Evolutionary conservation across 2,329 filamentous ascomycete genomes (phyloP).

Genomic region (Cyphellophora europaea): DNA sequence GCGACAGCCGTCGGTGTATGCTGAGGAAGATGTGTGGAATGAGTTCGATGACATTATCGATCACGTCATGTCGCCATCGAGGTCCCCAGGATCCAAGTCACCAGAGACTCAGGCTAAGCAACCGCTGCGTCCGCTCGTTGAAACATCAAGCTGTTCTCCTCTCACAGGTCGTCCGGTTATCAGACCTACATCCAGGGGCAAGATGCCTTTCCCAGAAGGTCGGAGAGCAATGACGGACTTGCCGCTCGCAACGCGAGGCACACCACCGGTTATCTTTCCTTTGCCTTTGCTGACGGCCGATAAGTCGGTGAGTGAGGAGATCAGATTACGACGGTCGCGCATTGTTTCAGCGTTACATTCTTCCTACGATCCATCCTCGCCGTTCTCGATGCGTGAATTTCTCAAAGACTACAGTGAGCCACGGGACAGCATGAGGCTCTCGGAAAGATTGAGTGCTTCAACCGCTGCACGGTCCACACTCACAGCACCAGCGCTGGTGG

Average conservation of each 20-base stretch:
- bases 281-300: constrained; percentile 6
- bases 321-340: constrained; percentile 38
- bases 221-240: neutral
- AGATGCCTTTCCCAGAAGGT: neutral
- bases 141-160: neutral
- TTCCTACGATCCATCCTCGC: constrained; percentile 39
- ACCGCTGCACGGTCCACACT: constrained; percentile 21
- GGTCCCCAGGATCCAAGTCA: neutral
- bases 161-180: neutral
- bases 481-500: constrained; percentile 22
- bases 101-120: neutral
- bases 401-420: constrained; percentile 37
- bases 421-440: constrained; percentile 18
- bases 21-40: constrained; percentile 85
- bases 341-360: constrained; percentile 42
- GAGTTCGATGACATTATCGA: constrained; percentile 87
- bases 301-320: constrained; percentile 14
- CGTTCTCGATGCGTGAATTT: constrained; percentile 45
- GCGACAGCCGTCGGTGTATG: constrained; percentile 17
- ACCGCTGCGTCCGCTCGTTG: neutral
- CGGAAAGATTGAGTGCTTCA: constrained; percentile 15
- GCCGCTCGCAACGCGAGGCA: neutral
- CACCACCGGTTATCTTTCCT: constrained; percentile 8
- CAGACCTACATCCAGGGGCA: neutral
- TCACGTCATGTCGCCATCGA: constrained; percentile 47